Percentiles rank a stretch among this genome's conserved stretches.
Evolutionary conservation across 305 asterid species (phyloP).

Genomic region (Stenogyne calaminthoides): DNA sequence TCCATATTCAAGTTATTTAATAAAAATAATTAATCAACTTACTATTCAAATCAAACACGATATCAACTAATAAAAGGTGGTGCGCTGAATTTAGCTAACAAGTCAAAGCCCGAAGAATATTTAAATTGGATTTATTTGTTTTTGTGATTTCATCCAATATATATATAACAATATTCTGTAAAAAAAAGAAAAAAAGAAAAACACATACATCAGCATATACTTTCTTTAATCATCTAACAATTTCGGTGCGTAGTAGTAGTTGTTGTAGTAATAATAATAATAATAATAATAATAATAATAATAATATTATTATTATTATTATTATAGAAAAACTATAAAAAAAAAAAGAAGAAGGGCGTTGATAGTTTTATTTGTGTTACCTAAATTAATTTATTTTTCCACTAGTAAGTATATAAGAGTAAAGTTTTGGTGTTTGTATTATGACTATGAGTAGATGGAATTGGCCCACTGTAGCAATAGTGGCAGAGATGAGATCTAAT

Average conservation of each 20-base stretch:
- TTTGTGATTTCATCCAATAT: not conserved
- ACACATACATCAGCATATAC: no score
- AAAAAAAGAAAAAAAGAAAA: no score
- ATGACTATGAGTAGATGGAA: constrained; percentile 33
- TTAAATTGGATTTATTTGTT: not conserved
- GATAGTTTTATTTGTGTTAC: not conserved
- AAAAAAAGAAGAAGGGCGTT: no score
- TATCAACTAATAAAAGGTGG: not conserved
- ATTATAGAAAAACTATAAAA: no score
- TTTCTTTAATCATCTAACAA: no score
- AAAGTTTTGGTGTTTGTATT: constrained; percentile 20
- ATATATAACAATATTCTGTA: no score
- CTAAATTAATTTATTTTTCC: not conserved
- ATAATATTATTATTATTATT: no score
- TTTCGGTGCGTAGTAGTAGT: no score
- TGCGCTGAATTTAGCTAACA: not conserved
- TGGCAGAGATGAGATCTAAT: constrained; percentile 72
- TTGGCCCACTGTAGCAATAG: constrained; percentile 53
- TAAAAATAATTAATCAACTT: not conserved
- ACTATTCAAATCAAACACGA: not conserved
- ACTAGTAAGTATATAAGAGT: not conserved
- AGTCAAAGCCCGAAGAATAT: not conserved
- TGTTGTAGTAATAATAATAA: no score
- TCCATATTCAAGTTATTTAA: not conserved
- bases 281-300: no score